Percentiles rank a stretch among this genome's conserved stretches.
Conservation (phyloP, 1,284 basidiomycete species). For the Inonotus obliquus region DNA sequence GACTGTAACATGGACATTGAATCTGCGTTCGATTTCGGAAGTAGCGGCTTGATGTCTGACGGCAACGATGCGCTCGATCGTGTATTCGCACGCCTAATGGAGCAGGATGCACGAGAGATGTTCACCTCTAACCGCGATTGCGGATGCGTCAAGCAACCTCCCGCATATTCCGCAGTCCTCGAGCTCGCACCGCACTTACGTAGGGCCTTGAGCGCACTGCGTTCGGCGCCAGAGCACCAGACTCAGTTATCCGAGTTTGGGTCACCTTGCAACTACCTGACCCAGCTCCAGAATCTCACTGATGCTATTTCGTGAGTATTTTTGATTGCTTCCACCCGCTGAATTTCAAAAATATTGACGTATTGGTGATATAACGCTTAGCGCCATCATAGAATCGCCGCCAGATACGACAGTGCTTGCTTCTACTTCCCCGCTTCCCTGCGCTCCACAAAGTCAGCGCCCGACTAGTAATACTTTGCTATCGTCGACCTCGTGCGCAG, state of each 20-base stretch:
- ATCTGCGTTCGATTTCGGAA: slow-evolving; percentile 3
- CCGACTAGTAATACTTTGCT: neutral
- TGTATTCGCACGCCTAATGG: slow-evolving; percentile 11
- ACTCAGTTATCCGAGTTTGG: neutral
- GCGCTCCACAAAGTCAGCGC: neutral
- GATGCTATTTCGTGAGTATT: slow-evolving; percentile 11
- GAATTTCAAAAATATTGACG: neutral
- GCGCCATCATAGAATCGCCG: slow-evolving; percentile 13
- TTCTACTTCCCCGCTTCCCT: slow-evolving; percentile 7
- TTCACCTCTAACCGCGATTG: slow-evolving; percentile 1
- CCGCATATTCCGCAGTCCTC: slow-evolving; percentile 10
- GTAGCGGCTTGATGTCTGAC: neutral
- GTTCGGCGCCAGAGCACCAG: slow-evolving; percentile 14
- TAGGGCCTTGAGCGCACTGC: slow-evolving; percentile 9
- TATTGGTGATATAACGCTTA: neutral
- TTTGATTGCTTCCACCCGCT: neutral
- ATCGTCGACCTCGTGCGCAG: neutral
- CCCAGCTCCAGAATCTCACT: slow-evolving; percentile 5
- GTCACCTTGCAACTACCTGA: slow-evolving; percentile 3
- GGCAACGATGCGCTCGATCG: slow-evolving; percentile 10
- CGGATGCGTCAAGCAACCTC: slow-evolving; percentile 12
- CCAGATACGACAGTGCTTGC: neutral
- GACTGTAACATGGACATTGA: slow-evolving; percentile 1
- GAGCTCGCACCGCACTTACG: slow-evolving; percentile 15
- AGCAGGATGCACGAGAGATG: slow-evolving; percentile 2